Percentiles rank a stretch among this genome's conserved stretches.
These are phyloP conservation scores for Epichloe gansuensis DNA, from an alignment of 2,329 filamentous ascomycete genomes.

Conservation along the genomic window DNA sequence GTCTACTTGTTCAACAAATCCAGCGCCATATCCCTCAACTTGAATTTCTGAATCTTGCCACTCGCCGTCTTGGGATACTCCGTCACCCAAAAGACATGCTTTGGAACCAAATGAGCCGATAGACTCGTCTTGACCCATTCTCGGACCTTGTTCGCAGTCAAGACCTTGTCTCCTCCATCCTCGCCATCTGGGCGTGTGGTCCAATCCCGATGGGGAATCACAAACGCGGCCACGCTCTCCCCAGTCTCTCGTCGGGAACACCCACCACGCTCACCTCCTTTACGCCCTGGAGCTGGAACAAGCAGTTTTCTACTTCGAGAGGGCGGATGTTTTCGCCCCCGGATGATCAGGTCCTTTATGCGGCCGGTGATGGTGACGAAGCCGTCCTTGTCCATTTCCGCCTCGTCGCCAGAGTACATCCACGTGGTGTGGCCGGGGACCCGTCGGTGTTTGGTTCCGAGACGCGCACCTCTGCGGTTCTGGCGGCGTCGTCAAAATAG, in stretches of 20 bases:
- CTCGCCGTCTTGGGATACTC: conserved; percentile 91
- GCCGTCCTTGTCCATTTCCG: conserved; percentile 67
- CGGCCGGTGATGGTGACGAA: conserved; percentile 82
- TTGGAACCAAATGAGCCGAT: conserved; percentile 68
- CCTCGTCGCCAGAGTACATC: conserved; percentile 94
- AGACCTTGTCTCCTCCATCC: conserved; percentile 12
- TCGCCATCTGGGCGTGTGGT: conserved; percentile 14
- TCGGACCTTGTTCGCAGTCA: conserved; percentile 50
- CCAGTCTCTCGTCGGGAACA: conserved; percentile 73
- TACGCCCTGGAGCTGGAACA: conserved; percentile 60
- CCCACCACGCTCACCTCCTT: conserved; percentile 75
- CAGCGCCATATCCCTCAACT: conserved; percentile 55
- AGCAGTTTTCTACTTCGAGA: conserved; percentile 79
- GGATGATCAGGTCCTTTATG: conserved; percentile 92
- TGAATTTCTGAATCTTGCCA: conserved; percentile 95
- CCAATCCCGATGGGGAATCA: conserved; percentile 39
- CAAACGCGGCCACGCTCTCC: conserved; percentile 76
- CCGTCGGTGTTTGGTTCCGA: conserved; percentile 27
- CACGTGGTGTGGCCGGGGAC: conserved; percentile 41
- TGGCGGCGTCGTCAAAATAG: conserved; percentile 66
- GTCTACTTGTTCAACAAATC: conserved; percentile 17
- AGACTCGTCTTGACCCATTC: conserved; percentile 61
- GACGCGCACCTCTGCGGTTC: conserved; percentile 54
- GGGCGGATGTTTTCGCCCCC: conserved; percentile 93
- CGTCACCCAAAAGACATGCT: conserved; percentile 76